Evolutionary conservation across 257 asterid genomes (phyloP).

Genomic region (Nicotiana sylvestris): DNA sequence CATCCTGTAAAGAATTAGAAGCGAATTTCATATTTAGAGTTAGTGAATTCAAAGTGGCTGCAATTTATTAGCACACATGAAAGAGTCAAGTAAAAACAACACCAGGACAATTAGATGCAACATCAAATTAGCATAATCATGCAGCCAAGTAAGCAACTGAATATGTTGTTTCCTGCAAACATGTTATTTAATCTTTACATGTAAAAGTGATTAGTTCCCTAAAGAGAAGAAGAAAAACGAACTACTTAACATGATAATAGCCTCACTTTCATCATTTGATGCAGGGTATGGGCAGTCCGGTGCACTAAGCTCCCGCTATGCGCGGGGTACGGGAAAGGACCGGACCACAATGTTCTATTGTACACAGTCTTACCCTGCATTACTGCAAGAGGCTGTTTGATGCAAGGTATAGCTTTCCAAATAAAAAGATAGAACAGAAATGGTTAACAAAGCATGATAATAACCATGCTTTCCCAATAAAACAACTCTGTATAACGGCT

Average conservation of each 20-base stretch:
- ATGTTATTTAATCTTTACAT: too few species aligned
- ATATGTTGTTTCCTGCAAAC: too few species aligned
- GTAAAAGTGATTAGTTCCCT: not conserved
- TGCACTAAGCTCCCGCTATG: too few species aligned
- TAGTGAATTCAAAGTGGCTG: not conserved
- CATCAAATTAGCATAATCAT: not conserved
- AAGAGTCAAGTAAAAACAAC: not conserved
- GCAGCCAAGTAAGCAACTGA: not conserved
- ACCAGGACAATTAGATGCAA: not conserved
- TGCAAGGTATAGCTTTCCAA: too few species aligned
- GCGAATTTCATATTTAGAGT: not conserved
- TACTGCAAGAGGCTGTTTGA: too few species aligned
- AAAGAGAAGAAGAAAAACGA: not conserved
- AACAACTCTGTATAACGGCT: not conserved
- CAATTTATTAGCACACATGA: not conserved
- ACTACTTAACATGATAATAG: not conserved
- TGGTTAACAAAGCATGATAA: too few species aligned
- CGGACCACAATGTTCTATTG: too few species aligned
- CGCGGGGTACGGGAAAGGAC: too few species aligned
- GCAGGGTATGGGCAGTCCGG: too few species aligned
- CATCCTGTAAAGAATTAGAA: constrained; percentile 47
- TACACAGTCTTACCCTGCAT: too few species aligned
- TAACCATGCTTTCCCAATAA: too few species aligned
- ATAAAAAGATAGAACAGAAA: too few species aligned
- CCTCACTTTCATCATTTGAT: not conserved